Evolutionary conservation across 2,329 filamentous ascomycete genomes (phyloP).

Genomic region (Colletotrichum chlorophyti): DNA sequence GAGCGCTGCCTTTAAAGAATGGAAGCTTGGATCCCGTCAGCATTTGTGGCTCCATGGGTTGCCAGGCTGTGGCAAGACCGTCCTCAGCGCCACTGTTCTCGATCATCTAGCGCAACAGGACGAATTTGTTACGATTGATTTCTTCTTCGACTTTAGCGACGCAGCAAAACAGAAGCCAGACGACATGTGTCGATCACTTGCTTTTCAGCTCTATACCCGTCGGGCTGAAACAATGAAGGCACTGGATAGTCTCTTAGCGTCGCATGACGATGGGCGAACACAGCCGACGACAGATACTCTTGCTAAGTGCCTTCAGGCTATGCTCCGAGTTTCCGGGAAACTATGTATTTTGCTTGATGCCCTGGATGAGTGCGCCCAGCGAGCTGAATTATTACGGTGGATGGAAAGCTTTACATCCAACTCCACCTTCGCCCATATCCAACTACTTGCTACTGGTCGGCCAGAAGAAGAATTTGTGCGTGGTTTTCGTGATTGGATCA

Average conservation of each 20-base stretch:
- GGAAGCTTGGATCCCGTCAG: conserved; percentile 22
- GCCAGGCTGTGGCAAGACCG: conserved; percentile 31
- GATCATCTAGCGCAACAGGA: conserved; percentile 15
- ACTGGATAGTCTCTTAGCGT: conserved; percentile 5
- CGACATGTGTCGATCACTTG: conserved; percentile 26
- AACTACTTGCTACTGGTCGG: conserved; percentile 1
- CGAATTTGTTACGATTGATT: neutral
- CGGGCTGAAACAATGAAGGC: neutral
- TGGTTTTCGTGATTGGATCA: neutral
- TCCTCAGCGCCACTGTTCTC: conserved; percentile 26
- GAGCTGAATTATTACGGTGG: conserved; percentile 30
- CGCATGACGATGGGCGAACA: conserved; percentile 27
- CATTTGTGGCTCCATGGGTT: conserved; percentile 32
- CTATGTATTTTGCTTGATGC: conserved; percentile 32
- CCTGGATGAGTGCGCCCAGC: conserved; percentile 33
- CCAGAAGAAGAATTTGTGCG: conserved; percentile 4
- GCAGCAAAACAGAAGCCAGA: conserved; percentile 28
- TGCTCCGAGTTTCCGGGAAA: conserved; percentile 29
- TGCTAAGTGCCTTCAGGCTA: conserved; percentile 29
- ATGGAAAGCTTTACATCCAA: conserved; percentile 19
- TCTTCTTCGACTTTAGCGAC: conserved; percentile 35
- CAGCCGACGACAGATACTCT: conserved; percentile 35
- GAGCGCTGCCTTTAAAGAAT: conserved; percentile 18
- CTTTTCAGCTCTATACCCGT: conserved; percentile 32
- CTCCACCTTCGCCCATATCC: conserved; percentile 5